Evolutionary conservation across 1,284 basidiomycete genomes (phyloP).

Genomic region (Acaromyces ingoldii): DNA sequence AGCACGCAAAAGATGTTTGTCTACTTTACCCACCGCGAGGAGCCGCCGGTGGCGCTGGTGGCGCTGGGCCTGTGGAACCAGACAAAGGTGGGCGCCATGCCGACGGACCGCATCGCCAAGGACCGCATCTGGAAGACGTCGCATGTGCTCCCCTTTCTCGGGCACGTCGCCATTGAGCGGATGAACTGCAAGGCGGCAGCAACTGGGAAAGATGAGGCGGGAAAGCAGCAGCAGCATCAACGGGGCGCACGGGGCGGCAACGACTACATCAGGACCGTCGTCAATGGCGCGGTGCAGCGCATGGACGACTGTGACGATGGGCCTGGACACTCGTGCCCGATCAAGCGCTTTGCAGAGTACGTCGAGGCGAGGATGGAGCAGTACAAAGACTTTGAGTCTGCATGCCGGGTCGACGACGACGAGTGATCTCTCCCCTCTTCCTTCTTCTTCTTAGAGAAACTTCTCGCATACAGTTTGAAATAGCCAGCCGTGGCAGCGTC

Average conservation of each 20-base stretch:
- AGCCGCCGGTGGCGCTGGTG: slow-evolving; percentile 53
- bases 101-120: slow-evolving; percentile 43
- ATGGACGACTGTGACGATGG: slow-evolving; percentile 53
- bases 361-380: slow-evolving; percentile 44
- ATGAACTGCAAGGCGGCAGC: slow-evolving; percentile 37
- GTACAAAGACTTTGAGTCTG: slow-evolving; percentile 47
- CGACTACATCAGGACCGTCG: slow-evolving; percentile 50
- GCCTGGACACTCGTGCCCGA: slow-evolving; percentile 47
- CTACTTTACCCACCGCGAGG: slow-evolving; percentile 55
- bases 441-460: no score
- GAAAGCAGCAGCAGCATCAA: slow-evolving; percentile 1
- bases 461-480: no score
- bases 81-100: slow-evolving; percentile 32
- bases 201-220: no score
- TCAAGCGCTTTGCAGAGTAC: slow-evolving; percentile 48
- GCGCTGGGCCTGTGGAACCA: slow-evolving; percentile 54
- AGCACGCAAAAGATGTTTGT: slow-evolving; percentile 51
- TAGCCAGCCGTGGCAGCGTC: no score
- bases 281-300: slow-evolving; percentile 53
- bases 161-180: slow-evolving; percentile 54
- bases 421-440: no score
- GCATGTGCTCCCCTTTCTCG: slow-evolving; percentile 54
- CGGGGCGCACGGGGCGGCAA: no score
- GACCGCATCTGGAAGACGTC: slow-evolving; percentile 39
- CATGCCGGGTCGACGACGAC: slow-evolving; percentile 19